Conservation (phyloP, 2,329 filamentous ascomycete species). For the Microcera coccophila region DNA sequence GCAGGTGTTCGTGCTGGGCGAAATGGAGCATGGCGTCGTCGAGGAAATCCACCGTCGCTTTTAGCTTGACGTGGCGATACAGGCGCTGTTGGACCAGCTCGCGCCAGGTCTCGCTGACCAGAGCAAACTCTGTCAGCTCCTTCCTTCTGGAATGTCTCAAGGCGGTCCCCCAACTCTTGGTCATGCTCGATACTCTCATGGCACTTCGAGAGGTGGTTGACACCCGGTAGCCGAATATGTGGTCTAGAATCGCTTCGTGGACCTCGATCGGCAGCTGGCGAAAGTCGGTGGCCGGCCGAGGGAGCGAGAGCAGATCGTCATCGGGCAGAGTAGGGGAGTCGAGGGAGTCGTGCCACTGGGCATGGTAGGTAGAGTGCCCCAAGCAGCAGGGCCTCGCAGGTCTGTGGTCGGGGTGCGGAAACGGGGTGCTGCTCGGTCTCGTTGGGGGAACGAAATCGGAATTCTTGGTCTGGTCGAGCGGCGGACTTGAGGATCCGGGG, state of each 20-base stretch:
- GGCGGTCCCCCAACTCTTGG: constrained; percentile 60
- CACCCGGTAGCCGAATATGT: constrained; percentile 65
- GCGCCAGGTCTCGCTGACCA: constrained; percentile 62
- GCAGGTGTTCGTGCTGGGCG: constrained; percentile 53
- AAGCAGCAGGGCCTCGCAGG: constrained; percentile 28
- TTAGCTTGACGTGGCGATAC: constrained; percentile 72
- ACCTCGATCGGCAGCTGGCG: constrained; percentile 63
- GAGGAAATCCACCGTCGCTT: constrained; percentile 63
- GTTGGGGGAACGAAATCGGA: constrained; percentile 33
- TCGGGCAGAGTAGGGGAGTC: constrained; percentile 15
- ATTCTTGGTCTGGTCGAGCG: constrained; percentile 45
- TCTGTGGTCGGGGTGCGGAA: constrained; percentile 52
- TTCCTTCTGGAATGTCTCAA: constrained; percentile 64
- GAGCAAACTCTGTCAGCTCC: constrained; percentile 62
- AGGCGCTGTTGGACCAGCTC: constrained; percentile 66
- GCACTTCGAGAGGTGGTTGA: constrained; percentile 57
- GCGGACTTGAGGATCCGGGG: constrained; percentile 51
- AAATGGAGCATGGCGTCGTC: constrained; percentile 61
- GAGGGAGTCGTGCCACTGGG: constrained; percentile 13
- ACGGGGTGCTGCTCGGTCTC: constrained; percentile 58
- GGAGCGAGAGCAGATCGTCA: constrained; percentile 15
- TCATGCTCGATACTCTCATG: constrained; percentile 49
- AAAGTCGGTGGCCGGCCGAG: constrained; percentile 34
- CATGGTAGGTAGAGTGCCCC: constrained; percentile 19
- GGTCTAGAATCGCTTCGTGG: constrained; percentile 67